A percentile compares a stretch with the other conserved stretches of the same genome.
Evolutionary conservation across 192 early-diverging fungal species (phyloP).

Genomic region (Ambispora gerdemannii): DNA sequence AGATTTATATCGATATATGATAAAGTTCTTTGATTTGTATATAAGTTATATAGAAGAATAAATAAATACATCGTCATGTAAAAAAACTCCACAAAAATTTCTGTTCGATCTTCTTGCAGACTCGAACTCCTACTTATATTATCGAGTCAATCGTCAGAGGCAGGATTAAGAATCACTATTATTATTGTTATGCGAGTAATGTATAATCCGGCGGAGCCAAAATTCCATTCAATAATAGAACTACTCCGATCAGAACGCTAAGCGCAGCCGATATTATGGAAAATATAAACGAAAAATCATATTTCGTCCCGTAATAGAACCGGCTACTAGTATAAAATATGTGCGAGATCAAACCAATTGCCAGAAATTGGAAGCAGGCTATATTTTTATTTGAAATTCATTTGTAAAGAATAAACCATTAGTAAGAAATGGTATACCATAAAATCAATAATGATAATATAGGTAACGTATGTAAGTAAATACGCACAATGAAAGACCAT

Average conservation of each 20-base stretch:
- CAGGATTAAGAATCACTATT: too few relatives aligned
- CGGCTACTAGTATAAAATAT: neutral
- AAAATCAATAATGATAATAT: neutral
- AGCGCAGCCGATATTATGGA: neutral
- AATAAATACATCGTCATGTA: too few relatives aligned
- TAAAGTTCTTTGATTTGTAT: too few relatives aligned
- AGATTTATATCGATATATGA: too few relatives aligned
- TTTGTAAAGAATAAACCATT: neutral
- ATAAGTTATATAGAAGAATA: too few relatives aligned
- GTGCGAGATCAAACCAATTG: neutral
- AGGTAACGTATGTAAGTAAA: neutral
- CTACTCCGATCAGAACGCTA: neutral
- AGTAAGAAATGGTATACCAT: neutral
- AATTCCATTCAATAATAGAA: neutral
- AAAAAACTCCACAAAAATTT: too few relatives aligned
- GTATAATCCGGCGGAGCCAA: neutral
- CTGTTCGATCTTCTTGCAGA: too few relatives aligned
- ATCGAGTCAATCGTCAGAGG: too few relatives aligned
- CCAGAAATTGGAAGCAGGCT: neutral
- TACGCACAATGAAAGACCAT: neutral
- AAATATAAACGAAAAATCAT: constrained; percentile 9
- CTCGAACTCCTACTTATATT: too few relatives aligned
- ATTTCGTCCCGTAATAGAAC: neutral
- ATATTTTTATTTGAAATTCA: neutral
- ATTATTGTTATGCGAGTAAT: neutral